A percentile compares a stretch with the other conserved stretches of the same genome.
Evolutionary conservation across 257 asterid species (phyloP).

Genomic region (Penstemon davidsonii): DNA sequence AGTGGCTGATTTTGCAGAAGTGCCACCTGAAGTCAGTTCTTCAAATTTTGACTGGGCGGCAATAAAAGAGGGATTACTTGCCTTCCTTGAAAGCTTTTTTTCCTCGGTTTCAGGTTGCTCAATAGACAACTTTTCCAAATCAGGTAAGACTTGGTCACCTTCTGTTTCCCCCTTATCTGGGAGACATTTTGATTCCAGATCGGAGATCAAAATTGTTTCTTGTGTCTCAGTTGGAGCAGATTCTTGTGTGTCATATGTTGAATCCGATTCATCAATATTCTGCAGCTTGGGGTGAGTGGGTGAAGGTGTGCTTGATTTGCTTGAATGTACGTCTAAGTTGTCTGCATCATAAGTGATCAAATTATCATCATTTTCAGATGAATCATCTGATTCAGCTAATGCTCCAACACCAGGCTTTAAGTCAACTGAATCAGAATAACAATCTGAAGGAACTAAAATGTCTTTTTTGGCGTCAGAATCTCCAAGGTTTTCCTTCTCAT

Average conservation of each 20-base stretch:
- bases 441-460: constrained; percentile 24
- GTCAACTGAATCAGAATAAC: constrained; percentile 15
- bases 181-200: constrained; percentile 36
- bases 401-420: constrained; percentile 23
- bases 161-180: constrained; percentile 33
- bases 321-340: constrained; percentile 13
- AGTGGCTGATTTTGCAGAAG: constrained; percentile 41
- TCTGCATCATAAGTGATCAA: constrained; percentile 19
- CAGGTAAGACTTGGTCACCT: constrained; percentile 4
- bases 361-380: constrained; percentile 27
- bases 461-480: constrained; percentile 32
- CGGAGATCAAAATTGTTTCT: constrained; percentile 34
- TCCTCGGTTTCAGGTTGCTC: constrained; percentile 55
- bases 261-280: constrained; percentile 34
- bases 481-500: constrained; percentile 26
- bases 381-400: constrained; percentile 26
- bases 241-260: constrained; percentile 30
- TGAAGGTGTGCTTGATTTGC: constrained; percentile 28
- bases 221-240: constrained; percentile 35
- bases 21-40: constrained; percentile 55
- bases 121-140: constrained; percentile 21
- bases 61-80: constrained; percentile 80
- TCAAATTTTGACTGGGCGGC: constrained; percentile 91
- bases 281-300: constrained; percentile 31
- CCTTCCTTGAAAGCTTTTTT: constrained; percentile 45